A percentile compares a stretch with the other conserved stretches of the same genome.
phyloP scores from a whole-genome alignment of 208 protist genomes.

The Trypanosoma platydactyli region DNA sequence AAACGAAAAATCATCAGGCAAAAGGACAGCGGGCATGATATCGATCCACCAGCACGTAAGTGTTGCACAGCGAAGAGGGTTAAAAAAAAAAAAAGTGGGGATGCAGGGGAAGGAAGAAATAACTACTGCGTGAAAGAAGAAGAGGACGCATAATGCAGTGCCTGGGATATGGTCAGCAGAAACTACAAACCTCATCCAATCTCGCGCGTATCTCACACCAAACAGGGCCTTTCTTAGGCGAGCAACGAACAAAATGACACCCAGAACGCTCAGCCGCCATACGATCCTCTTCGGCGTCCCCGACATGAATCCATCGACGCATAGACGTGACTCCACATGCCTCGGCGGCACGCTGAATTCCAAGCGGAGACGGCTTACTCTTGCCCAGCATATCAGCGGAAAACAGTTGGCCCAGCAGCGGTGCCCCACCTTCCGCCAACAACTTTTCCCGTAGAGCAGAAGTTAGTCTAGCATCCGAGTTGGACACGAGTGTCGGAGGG shows the following conservation, averaged over 20 bases:
- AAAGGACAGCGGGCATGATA: not conserved
- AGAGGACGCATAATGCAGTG: constrained; percentile 26
- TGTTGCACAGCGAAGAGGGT: not conserved
- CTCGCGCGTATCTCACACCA: constrained; percentile 46
- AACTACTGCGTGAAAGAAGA: constrained; percentile 13
- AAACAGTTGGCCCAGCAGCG: constrained; percentile 38
- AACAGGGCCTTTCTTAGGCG: constrained; percentile 33
- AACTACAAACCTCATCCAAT: constrained; percentile 29
- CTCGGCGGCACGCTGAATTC: constrained; percentile 35
- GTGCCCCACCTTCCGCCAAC: not conserved
- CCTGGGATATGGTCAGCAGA: not conserved
- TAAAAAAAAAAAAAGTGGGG: not conserved
- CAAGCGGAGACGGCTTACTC: constrained; percentile 65
- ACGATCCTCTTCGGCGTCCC: constrained; percentile 57
- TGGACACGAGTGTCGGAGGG: constrained; percentile 21
- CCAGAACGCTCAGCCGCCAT: constrained; percentile 43
- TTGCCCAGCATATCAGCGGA: constrained; percentile 37
- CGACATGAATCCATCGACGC: constrained; percentile 57
- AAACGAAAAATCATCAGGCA: no score
- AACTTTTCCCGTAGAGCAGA: constrained; percentile 15
- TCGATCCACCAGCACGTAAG: not conserved
- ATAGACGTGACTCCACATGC: constrained; percentile 18
- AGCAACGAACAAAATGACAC: constrained; percentile 57
- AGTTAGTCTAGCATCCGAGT: constrained; percentile 14
- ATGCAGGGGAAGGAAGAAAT: not conserved